phyloP scores from a whole-genome alignment of 2,329 filamentous ascomycete species.

The Pseudogymnoascus sp. region DNA sequence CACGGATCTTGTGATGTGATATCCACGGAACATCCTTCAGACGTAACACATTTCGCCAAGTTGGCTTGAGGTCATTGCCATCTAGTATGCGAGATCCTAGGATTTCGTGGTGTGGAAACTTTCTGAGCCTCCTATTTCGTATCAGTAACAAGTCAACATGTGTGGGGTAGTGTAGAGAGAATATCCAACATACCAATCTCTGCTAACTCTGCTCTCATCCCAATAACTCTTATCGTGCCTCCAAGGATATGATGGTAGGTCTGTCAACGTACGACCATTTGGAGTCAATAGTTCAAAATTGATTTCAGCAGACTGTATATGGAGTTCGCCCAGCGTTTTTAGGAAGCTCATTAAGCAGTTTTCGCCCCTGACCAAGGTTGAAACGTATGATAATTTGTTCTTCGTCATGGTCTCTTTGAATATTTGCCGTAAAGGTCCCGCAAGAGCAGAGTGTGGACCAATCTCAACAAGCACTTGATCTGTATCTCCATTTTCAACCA shows the following conservation, averaged over 20 bases:
- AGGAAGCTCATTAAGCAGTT: constrained; percentile 14
- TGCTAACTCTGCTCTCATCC: constrained; percentile 42
- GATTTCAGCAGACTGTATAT: constrained; percentile 10
- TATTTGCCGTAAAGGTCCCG: constrained; percentile 27
- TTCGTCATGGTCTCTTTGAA: constrained; percentile 4
- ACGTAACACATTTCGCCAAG: constrained; percentile 24
- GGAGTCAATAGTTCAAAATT: not conserved
- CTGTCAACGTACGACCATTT: constrained; percentile 23
- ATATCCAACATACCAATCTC: constrained; percentile 24
- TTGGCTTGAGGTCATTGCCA: constrained; percentile 16
- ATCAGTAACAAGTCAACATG: constrained; percentile 13
- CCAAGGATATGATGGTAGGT: constrained; percentile 46
- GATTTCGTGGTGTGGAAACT: constrained; percentile 39
- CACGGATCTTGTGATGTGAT: constrained; percentile 42
- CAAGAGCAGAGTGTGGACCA: constrained; percentile 31
- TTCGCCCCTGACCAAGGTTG: constrained; percentile 13
- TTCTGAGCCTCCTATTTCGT: constrained; percentile 30
- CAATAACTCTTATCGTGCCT: constrained; percentile 43
- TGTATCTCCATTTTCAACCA: constrained; percentile 9
- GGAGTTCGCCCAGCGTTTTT: constrained; percentile 13
- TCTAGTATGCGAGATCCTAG: constrained; percentile 31
- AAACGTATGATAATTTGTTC: constrained; percentile 10
- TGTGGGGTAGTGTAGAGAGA: not conserved
- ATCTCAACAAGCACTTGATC: not conserved
- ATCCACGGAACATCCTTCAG: constrained; percentile 42